Evolutionary conservation across 768 basidiomycete species (phyloP), one percentile per base, ranked within the genome.

Genomic region (Tylopilus sp.): DNA sequence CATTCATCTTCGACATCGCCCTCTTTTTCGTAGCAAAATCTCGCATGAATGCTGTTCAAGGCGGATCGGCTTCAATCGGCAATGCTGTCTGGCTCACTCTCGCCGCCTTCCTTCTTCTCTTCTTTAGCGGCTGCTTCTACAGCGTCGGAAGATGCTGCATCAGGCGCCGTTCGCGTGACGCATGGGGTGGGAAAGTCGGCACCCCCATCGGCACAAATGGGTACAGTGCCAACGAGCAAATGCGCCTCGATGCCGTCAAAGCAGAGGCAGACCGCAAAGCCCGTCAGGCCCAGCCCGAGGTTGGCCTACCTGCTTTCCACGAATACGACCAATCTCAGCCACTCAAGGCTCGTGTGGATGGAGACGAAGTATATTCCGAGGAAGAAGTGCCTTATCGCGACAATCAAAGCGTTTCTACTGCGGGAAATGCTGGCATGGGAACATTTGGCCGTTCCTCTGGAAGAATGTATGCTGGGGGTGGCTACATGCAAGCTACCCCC

Each of bases 1-100:
- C 95, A 6, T 95, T 98, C 71, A 82, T 96, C 29, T 94, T 98
- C 70, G 97, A 99, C 69, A 72, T 98, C 53, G 88, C 82, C 59
- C 74, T 97, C 52, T 98, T 98, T 74, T 92, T 91, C 76, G 72
- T 96, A 51, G 90, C 90, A 53, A 93, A 87, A 65, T 74, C 88
- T 40, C 83, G 94, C 48, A 87, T 99, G 69, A 88, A 90, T 67
- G 55, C 62, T 17, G 79, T 84, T n/a, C 60, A 76, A 5, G 85
- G 92, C 19, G 93, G 90, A 6, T 77, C 76, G 0, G 94, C 96
- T 0, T 72, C 76, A 19, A 87, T 95, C 9, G 95, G 95, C n/a
- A 86, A 79, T 53, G 92, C 89, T 21, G 81, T 95, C 38, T 98
- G 95, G 95, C 74, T 98, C 42, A 92, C 91, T 3, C 81, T 98